These are phyloP conservation scores for Vickermania ingenoplastis DNA, from an alignment of 208 protist genomes.

Conservation along the genomic window DNA sequence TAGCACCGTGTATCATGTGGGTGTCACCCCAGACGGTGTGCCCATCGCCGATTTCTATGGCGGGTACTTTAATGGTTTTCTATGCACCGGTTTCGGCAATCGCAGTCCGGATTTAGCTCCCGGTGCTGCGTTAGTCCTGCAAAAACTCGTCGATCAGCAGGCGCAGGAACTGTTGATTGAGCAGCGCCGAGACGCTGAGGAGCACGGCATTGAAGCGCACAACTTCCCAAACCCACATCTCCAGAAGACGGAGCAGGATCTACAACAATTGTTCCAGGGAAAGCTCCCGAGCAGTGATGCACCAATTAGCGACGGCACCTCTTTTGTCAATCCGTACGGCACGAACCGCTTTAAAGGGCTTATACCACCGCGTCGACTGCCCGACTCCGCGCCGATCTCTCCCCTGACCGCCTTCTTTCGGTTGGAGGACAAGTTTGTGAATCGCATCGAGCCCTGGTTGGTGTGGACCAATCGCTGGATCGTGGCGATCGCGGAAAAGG, in stretches of 20 bases:
- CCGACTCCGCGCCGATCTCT: conserved; percentile 2
- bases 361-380: conserved; percentile 20
- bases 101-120: conserved; percentile 70
- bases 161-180: conserved; percentile 39
- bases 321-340: conserved; percentile 44
- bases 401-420: conserved; percentile 7
- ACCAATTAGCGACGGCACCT: background rate
- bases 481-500: conserved; percentile 25
- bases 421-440: conserved; percentile 14
- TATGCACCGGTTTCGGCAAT: conserved; percentile 81
- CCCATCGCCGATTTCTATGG: conserved; percentile 66
- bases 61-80: conserved; percentile 71
- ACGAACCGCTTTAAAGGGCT: conserved; percentile 39
- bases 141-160: conserved; percentile 60
- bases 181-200: background rate
- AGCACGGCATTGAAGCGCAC: conserved; percentile 7
- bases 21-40: conserved; percentile 75
- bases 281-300: conserved; percentile 7
- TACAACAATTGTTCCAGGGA: conserved; percentile 60
- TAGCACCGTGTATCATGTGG: conserved; percentile 28
- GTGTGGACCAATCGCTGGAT: conserved; percentile 17
- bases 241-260: conserved; percentile 22
- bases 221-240: conserved; percentile 25
- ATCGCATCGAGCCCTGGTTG: conserved; percentile 11
- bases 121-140: conserved; percentile 56